A percentile compares a stretch with the other conserved stretches of the same genome.
Evolutionary conservation across 805 yeast genomes (phyloP).

Genomic region (Cyberlindnera japonica): DNA sequence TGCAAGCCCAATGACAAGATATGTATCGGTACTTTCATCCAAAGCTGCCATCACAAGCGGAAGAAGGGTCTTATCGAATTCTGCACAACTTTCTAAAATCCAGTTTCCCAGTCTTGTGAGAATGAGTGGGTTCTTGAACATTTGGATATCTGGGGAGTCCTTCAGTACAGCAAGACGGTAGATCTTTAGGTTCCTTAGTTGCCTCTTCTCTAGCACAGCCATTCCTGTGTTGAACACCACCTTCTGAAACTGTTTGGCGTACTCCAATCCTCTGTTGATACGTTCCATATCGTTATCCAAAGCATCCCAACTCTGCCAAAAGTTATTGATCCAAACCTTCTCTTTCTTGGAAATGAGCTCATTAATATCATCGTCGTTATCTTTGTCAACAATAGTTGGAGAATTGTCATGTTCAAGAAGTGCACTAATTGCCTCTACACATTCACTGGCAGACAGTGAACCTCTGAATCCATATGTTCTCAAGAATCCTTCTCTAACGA

Average conservation of each 20-base stretch:
- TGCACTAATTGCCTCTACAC: slow-evolving; percentile 85
- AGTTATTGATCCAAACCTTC: slow-evolving; percentile 70
- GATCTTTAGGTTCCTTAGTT: slow-evolving; percentile 72
- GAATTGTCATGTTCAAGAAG: slow-evolving; percentile 65
- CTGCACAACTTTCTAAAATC: slow-evolving; percentile 87
- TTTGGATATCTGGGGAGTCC: slow-evolving; percentile 78
- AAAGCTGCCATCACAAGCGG: slow-evolving; percentile 87
- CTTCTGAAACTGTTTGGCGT: slow-evolving; percentile 81
- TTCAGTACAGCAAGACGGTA: slow-evolving; percentile 84
- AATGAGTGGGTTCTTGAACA: slow-evolving; percentile 84
- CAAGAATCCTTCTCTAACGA: slow-evolving; percentile 81
- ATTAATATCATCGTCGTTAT: slow-evolving; percentile 29
- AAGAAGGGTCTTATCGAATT: slow-evolving; percentile 57
- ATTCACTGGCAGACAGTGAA: slow-evolving; percentile 85
- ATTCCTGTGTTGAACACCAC: slow-evolving; percentile 84
- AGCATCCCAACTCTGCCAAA: slow-evolving; percentile 69
- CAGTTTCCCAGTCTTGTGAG: slow-evolving; percentile 82
- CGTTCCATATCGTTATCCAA: slow-evolving; percentile 47
- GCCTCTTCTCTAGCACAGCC: slow-evolving; percentile 79
- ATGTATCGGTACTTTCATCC: slow-evolving; percentile 69
- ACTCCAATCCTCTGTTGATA: slow-evolving; percentile 66
- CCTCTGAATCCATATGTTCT: slow-evolving; percentile 87
- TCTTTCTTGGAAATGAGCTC: slow-evolving; percentile 41
- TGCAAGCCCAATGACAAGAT: slow-evolving; percentile 84
- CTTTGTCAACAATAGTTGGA: slow-evolving; percentile 14